These are phyloP conservation scores for Aristolochia contorta DNA, from an alignment of 164 flowering plant species.

Conservation along the genomic window DNA sequence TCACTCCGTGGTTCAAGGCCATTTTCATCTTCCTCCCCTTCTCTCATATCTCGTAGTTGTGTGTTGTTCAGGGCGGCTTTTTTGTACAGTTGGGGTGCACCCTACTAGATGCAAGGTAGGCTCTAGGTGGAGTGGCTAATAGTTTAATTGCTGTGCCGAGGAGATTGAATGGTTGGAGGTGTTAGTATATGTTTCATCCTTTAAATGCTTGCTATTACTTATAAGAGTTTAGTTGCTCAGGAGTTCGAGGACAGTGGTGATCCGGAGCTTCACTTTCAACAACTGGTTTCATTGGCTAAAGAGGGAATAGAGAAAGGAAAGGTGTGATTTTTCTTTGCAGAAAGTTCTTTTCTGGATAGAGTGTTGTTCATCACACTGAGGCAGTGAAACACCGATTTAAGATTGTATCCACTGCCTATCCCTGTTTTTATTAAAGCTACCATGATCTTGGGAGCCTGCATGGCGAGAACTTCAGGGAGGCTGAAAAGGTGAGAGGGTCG, in stretches of 20 bases:
- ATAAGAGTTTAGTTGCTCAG: slow-evolving; percentile 19
- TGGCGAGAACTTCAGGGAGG: too few relatives aligned
- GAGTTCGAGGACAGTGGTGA: slow-evolving; percentile 97
- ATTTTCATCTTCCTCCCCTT: background rate
- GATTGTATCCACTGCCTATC: too few relatives aligned
- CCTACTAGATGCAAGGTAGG: slow-evolving; percentile 90
- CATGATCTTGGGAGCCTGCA: too few relatives aligned
- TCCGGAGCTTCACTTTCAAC: slow-evolving; percentile 77
- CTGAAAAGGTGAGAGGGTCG: too few relatives aligned
- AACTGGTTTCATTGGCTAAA: slow-evolving; percentile 66
- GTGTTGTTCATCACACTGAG: too few relatives aligned
- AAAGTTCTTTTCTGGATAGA: background rate
- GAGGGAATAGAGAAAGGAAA: slow-evolving; percentile 89
- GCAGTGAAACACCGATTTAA: too few relatives aligned
- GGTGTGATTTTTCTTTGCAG: slow-evolving; percentile 25
- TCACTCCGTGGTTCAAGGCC: background rate
- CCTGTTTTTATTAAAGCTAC: too few relatives aligned
- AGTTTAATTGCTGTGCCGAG: background rate
- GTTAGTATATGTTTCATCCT: background rate
- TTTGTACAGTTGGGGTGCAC: slow-evolving; percentile 96
- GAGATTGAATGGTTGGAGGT: slow-evolving; percentile 1
- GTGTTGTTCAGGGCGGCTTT: slow-evolving; percentile 62
- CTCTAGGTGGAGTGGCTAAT: background rate
- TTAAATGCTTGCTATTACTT: too few relatives aligned
- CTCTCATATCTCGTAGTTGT: background rate